Percentiles rank a stretch among this genome's conserved stretches.
Evolutionary conservation across 495 filamentous ascomycete species (phyloP).

Genomic region (Xylaria sp.): DNA sequence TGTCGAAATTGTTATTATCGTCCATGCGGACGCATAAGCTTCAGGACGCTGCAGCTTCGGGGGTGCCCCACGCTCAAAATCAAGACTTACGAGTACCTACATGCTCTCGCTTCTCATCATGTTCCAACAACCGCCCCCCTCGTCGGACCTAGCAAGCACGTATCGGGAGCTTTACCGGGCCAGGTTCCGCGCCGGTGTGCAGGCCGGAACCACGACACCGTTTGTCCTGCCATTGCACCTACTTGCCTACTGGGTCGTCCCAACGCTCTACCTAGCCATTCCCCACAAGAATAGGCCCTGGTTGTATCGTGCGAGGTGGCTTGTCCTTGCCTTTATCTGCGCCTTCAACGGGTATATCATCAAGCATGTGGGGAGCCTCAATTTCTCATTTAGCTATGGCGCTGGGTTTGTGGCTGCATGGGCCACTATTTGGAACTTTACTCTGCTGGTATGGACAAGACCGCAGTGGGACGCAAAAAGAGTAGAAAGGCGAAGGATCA

Average conservation of each 20-base stretch:
- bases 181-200: conserved; percentile 33
- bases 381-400: conserved; percentile 70
- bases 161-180: conserved; percentile 38
- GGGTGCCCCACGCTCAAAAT: neutral
- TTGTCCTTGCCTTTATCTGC: conserved; percentile 56
- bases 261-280: conserved; percentile 63
- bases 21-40: neutral
- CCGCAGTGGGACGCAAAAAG: conserved; percentile 71
- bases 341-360: conserved; percentile 52
- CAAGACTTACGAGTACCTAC: too few species aligned
- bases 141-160: conserved; percentile 28
- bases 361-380: conserved; percentile 56
- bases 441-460: conserved; percentile 68
- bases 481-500: conserved; percentile 60
- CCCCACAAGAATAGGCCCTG: conserved; percentile 60
- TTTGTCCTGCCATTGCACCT: conserved; percentile 64
- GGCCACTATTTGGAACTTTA: conserved; percentile 68
- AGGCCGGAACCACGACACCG: conserved; percentile 54
- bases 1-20: too few species aligned
- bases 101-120: neutral
- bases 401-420: conserved; percentile 70
- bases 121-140: conserved; percentile 2
- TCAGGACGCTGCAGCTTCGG: neutral
- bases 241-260: conserved; percentile 56
- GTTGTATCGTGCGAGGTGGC: conserved; percentile 58